Evolutionary conservation across 306 rosid genomes (phyloP).

Genomic region (Corylus heterophylla): DNA sequence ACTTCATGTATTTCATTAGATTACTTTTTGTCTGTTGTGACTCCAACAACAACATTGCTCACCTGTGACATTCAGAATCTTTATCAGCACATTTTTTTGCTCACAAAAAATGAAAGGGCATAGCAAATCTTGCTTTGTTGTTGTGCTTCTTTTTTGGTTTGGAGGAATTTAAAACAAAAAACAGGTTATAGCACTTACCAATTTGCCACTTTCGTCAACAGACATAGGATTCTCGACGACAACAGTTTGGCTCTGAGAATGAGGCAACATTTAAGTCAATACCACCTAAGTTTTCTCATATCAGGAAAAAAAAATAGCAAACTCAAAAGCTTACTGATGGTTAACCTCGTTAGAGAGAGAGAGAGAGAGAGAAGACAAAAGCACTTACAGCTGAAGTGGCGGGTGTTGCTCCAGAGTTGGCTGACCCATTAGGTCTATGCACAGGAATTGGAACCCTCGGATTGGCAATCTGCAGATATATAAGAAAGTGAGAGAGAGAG

Average conservation of each 20-base stretch:
- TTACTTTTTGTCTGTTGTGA: conserved; percentile 84
- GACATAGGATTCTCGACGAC: conserved; percentile 99
- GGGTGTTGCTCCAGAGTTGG: conserved; percentile 59
- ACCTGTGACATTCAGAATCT: conserved; percentile 58
- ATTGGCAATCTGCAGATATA: conserved; percentile 52
- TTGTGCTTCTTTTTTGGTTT: not conserved
- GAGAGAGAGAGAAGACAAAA: not conserved
- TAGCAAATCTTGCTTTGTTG: not conserved
- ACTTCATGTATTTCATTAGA: not conserved
- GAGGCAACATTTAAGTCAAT: conserved; percentile 30
- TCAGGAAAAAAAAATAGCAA: not conserved
- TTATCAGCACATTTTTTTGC: conserved; percentile 14
- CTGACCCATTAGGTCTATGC: conserved; percentile 72
- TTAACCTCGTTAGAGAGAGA: not conserved
- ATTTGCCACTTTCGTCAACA: conserved; percentile 87
- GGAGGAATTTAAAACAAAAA: conserved; percentile 7
- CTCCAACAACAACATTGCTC: conserved; percentile 95
- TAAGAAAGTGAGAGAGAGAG: not conserved
- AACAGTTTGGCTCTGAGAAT: conserved; percentile 83
- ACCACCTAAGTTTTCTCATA: not conserved
- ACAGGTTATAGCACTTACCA: conserved; percentile 50
- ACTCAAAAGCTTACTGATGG: not conserved
- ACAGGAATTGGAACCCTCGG: conserved; percentile 77
- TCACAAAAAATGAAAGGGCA: not conserved
- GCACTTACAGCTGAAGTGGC: conserved; percentile 78